Evolutionary conservation across 371 early-diverging fungal genomes (phyloP).

Genomic region (Lichtheimia ornata): DNA sequence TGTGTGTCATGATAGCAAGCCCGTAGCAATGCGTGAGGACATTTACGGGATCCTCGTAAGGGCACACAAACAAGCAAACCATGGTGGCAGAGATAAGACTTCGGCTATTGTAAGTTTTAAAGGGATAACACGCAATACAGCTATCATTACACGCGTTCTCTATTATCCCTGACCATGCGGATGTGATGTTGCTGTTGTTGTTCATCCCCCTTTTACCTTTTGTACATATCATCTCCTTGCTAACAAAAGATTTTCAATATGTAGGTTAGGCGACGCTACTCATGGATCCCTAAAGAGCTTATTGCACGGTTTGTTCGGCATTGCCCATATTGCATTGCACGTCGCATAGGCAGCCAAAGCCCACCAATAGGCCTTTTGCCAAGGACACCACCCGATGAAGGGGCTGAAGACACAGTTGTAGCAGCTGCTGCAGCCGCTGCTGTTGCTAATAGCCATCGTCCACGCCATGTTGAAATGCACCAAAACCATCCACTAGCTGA

Average conservation of each 20-base stretch:
- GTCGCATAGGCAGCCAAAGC: slow-evolving; percentile 44
- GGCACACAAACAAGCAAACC: slow-evolving; percentile 62
- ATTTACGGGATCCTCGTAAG: slow-evolving; percentile 59
- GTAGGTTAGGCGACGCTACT: slow-evolving; percentile 42
- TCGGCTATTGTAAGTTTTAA: slow-evolving; percentile 56
- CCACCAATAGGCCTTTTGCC: slow-evolving; percentile 31
- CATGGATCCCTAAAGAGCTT: slow-evolving; percentile 55
- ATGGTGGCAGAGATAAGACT: slow-evolving; percentile 66
- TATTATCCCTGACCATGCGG: no score
- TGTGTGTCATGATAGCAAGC: slow-evolving; percentile 61
- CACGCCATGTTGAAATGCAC: no score
- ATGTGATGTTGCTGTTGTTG: no score
- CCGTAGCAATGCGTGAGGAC: slow-evolving; percentile 61
- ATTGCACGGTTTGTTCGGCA: slow-evolving; percentile 56
- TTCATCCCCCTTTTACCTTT: no score
- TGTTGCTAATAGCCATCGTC: no score
- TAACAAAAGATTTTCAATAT: not conserved
- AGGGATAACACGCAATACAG: not conserved
- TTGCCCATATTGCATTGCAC: slow-evolving; percentile 51
- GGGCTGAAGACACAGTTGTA: not conserved
- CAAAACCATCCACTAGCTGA: not conserved
- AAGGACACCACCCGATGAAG: slow-evolving; percentile 29
- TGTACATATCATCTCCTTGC: no score
- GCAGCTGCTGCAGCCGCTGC: not conserved
- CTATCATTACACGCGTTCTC: no score